Percentiles rank a stretch among this genome's conserved stretches.
Conservation (phyloP, 768 basidiomycete species). For the Rhizopogon rudus region DNA sequence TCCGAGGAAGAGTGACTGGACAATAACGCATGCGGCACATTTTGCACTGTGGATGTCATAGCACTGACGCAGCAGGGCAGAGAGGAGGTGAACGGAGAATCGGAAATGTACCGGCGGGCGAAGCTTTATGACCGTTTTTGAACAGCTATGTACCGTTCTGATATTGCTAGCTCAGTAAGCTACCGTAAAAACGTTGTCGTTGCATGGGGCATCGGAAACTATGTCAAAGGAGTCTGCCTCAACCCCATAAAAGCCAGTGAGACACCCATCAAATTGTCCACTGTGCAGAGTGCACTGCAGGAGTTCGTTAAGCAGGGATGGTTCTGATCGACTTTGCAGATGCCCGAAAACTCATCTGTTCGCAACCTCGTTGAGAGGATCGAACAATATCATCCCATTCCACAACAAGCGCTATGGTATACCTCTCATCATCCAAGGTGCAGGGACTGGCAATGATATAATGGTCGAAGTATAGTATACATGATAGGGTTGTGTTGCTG, state of each 20-base stretch:
- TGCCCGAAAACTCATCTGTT: constrained; percentile 90
- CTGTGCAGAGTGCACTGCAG: constrained; percentile 37
- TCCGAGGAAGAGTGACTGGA: no score
- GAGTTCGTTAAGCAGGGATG: constrained; percentile 36
- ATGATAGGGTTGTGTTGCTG: no score
- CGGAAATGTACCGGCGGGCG: no score
- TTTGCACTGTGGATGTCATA: no score
- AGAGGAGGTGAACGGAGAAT: no score
- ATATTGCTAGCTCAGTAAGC: no score
- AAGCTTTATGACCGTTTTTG: no score
- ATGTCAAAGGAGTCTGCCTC: constrained; percentile 8
- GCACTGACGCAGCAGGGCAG: no score
- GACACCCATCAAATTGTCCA: constrained; percentile 31
- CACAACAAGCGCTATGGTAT: constrained; percentile 88
- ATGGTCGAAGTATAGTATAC: constrained; percentile 47
- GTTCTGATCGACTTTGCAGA: constrained; percentile 33
- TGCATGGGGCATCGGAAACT: no score
- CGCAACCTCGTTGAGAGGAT: constrained; percentile 91
- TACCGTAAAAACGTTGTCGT: no score
- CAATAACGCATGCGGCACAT: no score
- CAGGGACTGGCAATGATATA: constrained; percentile 94
- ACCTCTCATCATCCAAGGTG: constrained; percentile 88
- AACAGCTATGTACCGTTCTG: no score
- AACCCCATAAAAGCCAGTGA: constrained; percentile 37
- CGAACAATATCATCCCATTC: constrained; percentile 98